Conservation (phyloP, 148 eudicot genomes). For the Nepenthes gracilis region DNA sequence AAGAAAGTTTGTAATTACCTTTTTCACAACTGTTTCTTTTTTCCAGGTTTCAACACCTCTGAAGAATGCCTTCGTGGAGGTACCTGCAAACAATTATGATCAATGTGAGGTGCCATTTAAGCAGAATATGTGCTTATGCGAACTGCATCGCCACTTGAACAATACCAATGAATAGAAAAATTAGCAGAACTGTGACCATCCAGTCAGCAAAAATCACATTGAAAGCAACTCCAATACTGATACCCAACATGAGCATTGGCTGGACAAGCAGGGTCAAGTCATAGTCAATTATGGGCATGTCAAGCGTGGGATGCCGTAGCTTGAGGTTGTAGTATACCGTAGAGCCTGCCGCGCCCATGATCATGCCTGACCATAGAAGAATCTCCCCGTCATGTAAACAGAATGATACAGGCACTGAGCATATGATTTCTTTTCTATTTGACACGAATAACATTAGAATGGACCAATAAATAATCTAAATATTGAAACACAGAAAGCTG, state of each 20-base stretch:
- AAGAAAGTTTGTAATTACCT: background rate
- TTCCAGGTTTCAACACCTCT: slow-evolving; percentile 18
- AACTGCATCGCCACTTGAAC: background rate
- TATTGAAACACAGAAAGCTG: too few species aligned
- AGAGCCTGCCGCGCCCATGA: slow-evolving; percentile 87
- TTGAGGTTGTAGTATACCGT: slow-evolving; percentile 79
- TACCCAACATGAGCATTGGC: slow-evolving; percentile 86
- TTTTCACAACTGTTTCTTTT: slow-evolving; percentile 8
- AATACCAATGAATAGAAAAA: slow-evolving; percentile 14
- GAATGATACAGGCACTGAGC: too few species aligned
- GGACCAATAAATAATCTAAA: too few species aligned
- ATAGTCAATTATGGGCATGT: slow-evolving; percentile 91
- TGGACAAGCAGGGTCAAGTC: slow-evolving; percentile 87
- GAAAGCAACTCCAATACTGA: slow-evolving; percentile 20
- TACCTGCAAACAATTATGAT: slow-evolving; percentile 5
- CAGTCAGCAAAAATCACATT: slow-evolving; percentile 20
- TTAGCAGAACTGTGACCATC: slow-evolving; percentile 18
- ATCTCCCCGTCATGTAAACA: slow-evolving; percentile 2
- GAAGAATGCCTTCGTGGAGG: slow-evolving; percentile 12
- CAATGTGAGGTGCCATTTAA: background rate
- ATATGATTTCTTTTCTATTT: too few species aligned
- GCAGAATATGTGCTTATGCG: background rate
- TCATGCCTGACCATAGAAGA: slow-evolving; percentile 53
- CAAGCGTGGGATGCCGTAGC: slow-evolving; percentile 80
- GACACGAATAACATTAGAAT: too few species aligned